Base-by-base conservation (phyloP, 2,329 filamentous ascomycete species). In the Penicillium sp. region DNA sequence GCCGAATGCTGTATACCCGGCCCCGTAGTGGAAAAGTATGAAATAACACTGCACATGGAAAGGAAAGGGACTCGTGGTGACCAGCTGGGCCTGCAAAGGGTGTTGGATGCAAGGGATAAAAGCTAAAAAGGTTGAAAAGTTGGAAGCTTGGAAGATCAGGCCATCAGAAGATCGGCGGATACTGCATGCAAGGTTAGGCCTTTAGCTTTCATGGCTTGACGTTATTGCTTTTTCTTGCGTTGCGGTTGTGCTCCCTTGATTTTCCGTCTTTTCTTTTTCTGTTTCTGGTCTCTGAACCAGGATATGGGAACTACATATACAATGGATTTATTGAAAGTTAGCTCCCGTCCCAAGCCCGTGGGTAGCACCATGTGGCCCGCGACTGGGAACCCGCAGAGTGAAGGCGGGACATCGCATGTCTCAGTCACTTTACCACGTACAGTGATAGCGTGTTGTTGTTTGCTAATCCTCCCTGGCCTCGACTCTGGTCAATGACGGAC, bases 351-450 rank as follows among this genome's bases (percentile, higher is more conserved):
- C 39, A 27, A 14, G 8, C 27, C 20, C 13, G 18, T 39, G 27
- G 35, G 49, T 49, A 41, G 31, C 49, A 52, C 49, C 49, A 54
- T 54, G 51, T 54, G 51, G 50, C 42, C 44, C 36, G 31, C 31
- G 24, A 18, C 35, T 43, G 46, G 51, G 36, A 52, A 49, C 46
- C 31, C 52, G 46, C 51, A 52, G 46, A 16, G 27, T 41, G 31
- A 46, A 44, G 34, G 35, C 37, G 40, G 40, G 44, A 44, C 23
- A 31, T 39, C 35, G 44, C 50, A 52, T 52, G 47, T 47, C 44
- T 50, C 43, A 43, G 36, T 26, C 44, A 42, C 26, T 24, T 9
- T n/a, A 13, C 16, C 16, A 34, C 14, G 31, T 16, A 34, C 8
- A 24, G 32, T 4, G 10, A 24, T 20, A 20, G 18, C 18, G 18